phyloP scores from a whole-genome alignment of 257 asterid genomes.

The Agastache rugosa region DNA sequence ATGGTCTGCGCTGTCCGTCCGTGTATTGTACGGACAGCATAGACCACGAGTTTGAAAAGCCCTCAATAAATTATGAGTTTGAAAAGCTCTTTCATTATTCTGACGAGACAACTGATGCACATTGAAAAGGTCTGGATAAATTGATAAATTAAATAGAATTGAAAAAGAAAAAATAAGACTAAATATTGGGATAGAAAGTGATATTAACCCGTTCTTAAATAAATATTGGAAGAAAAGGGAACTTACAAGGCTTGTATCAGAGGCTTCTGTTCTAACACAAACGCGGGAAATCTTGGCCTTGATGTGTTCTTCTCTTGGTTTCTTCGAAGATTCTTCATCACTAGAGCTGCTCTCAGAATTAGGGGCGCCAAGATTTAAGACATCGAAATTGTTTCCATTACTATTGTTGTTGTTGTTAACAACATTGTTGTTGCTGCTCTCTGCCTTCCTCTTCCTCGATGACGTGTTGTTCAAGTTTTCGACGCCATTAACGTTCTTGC shows the following conservation, averaged over 20 bases:
- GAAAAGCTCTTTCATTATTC: background rate
- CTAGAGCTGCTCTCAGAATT: conserved; percentile 77
- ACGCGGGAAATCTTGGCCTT: conserved; percentile 66
- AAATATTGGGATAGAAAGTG: too few species aligned
- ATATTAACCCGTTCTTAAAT: too few species aligned
- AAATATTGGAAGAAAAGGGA: background rate
- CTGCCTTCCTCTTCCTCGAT: conserved; percentile 70
- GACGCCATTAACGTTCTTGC: conserved; percentile 39
- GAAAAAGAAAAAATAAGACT: too few species aligned
- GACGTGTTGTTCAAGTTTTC: conserved; percentile 16
- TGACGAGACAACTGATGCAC: too few species aligned
- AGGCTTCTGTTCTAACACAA: conserved; percentile 65
- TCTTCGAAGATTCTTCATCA: conserved; percentile 80
- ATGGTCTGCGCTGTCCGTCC: too few species aligned
- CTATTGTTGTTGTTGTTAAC: background rate
- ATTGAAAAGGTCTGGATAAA: too few species aligned
- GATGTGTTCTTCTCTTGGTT: conserved; percentile 66
- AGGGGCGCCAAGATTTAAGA: conserved; percentile 37
- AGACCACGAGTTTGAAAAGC: too few species aligned
- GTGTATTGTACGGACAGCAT: too few species aligned
- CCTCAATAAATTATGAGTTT: too few species aligned
- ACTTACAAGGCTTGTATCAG: conserved; percentile 93
- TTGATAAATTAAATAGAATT: too few species aligned
- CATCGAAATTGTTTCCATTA: conserved; percentile 26
- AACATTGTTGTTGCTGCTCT: conserved; percentile 37